Base-by-base conservation (phyloP, 495 filamentous ascomycete species). In the Xylaria venustula region DNA sequence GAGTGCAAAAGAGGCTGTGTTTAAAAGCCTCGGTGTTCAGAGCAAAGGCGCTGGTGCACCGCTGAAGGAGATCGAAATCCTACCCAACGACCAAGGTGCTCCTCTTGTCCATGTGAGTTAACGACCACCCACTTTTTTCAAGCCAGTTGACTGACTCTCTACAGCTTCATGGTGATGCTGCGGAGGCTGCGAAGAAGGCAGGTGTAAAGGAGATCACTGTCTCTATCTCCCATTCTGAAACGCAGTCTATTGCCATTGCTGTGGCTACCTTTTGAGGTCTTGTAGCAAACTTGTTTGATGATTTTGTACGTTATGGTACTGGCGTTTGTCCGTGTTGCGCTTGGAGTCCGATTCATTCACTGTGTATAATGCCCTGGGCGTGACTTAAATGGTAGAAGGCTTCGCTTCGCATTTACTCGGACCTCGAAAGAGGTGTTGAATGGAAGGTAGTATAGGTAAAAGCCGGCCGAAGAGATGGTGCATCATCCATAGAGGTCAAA, bases 1-100 rank as follows among this genome's bases (percentile, higher is more conserved):
- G 94, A 91, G 87, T 64, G 94, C 94, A 3, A 99, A 99, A 77
- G 94, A 99, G 79, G 94, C 93, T 4, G 92, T 99, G 4, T 99
- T 99, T 80, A 99, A 99, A 82, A 89, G 90, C 12, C 77, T 99
- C n/a, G 90, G 91, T 41, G 91, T 97, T n/a, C 73, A 82, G 64
- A 85, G 90, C 71, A 87, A 89, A 75, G 94, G 94, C 54, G 92
- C 88, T 12, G 94, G 95, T 61, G 93, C 94, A 52, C 82, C 89
- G 17, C 66, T 99, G 77, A 93, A 88, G 79, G 93, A 97, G 14
- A 98, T 99, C 77, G 94, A 99, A 81, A 92, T 99, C 61, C 73
- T 81, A 37, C 86, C 83, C 61, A 88, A 93, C 69, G 84, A 88
- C 52, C 89, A 85, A 23, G 94, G 95, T 26, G 91, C 87, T 40